Evolutionary conservation across 768 basidiomycete genomes (phyloP).

Genomic region (Boletus sp.): DNA sequence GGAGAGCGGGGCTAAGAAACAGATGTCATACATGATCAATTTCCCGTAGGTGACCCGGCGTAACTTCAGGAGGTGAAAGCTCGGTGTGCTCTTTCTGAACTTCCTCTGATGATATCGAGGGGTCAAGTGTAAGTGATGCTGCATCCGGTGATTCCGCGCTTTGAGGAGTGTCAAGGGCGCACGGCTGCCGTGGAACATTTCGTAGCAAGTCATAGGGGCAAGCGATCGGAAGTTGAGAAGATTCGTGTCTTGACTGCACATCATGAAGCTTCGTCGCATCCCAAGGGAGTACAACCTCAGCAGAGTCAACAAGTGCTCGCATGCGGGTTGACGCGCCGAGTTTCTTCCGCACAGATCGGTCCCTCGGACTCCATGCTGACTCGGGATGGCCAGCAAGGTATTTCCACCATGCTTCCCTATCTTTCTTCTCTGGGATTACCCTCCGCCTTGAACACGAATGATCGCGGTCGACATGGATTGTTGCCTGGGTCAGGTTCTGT

Average conservation of each 20-base stretch:
- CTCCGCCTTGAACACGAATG: conserved; percentile 22
- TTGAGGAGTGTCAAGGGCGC: neutral
- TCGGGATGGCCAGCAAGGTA: conserved; percentile 70
- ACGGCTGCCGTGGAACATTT: neutral
- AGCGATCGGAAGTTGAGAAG: neutral
- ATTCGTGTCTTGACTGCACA: conserved; percentile 1
- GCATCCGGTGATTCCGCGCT: neutral
- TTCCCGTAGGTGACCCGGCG: conserved; percentile 51
- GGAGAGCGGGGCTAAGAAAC: neutral
- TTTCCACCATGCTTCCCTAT: conserved; percentile 79
- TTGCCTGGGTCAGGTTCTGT: conserved; percentile 69
- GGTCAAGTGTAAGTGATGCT: neutral
- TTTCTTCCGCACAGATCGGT: conserved; percentile 14
- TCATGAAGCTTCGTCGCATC: neutral
- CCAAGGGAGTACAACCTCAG: neutral
- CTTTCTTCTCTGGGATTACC: conserved; percentile 65
- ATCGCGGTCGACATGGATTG: conserved; percentile 34
- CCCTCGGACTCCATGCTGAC: conserved; percentile 57
- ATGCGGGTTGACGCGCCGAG: conserved; percentile 20
- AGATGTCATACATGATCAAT: conserved; percentile 63
- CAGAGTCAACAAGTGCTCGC: conserved; percentile 38
- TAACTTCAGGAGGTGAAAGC: conserved; percentile 52
- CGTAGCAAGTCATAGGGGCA: neutral
- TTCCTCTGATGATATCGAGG: neutral
- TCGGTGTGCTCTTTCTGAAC: neutral